Conservation (phyloP, 768 basidiomycete species). For the Rossbeevera mucosa region DNA sequence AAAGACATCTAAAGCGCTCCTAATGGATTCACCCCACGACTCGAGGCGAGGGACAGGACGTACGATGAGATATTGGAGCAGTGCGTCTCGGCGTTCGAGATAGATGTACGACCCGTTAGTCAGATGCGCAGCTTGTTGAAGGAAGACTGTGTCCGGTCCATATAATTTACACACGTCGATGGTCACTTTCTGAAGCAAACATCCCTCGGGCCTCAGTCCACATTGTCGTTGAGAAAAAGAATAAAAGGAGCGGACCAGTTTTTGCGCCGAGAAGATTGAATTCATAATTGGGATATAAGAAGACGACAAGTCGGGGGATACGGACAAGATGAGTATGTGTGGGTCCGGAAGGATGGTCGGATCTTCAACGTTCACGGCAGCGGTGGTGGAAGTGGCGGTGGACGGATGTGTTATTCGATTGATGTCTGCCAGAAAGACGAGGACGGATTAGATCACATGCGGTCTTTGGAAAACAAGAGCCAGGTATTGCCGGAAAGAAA, state of each 20-base stretch:
- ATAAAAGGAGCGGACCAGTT: conserved; percentile 56
- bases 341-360: conserved; percentile 41
- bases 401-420: conserved; percentile 48
- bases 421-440: conserved; percentile 55
- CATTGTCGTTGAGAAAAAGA: background rate
- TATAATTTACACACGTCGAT: conserved; percentile 95
- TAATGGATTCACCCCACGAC: conserved; percentile 1
- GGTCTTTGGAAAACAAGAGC: background rate
- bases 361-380: conserved; percentile 24
- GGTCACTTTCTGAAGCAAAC: conserved; percentile 70
- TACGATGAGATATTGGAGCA: conserved; percentile 91
- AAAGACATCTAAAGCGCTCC: conserved; percentile 70
- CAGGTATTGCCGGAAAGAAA: background rate
- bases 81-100: conserved; percentile 71
- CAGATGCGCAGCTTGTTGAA: conserved; percentile 95
- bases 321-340: conserved; percentile 75
- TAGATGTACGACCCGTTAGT: conserved; percentile 93
- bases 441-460: background rate
- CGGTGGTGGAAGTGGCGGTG: conserved; percentile 16
- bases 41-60: conserved; percentile 16
- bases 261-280: conserved; percentile 97
- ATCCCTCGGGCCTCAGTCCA: conserved; percentile 24
- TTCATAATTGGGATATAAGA: conserved; percentile 99
- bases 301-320: conserved; percentile 82
- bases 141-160: conserved; percentile 86